Percentiles rank a stretch among this genome's conserved stretches.
These are phyloP conservation scores for Abrus pulchellus DNA, from an alignment of 306 rosid species.

Conservation along the genomic window DNA sequence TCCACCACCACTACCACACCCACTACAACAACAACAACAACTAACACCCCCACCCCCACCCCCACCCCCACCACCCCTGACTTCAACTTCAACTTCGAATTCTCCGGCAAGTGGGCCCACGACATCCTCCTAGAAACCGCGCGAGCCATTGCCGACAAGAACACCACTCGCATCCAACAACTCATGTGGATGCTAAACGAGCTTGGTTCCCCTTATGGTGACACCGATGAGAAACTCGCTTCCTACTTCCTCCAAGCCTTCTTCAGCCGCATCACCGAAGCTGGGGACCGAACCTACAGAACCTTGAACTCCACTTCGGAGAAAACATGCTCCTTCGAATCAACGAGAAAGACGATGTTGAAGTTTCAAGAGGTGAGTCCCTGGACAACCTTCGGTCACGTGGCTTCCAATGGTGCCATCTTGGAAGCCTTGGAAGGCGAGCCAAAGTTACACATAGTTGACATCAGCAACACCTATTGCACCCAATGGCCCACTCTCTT, in stretches of 20 bases:
- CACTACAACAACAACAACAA: constrained; percentile 42
- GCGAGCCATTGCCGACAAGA: constrained; percentile 76
- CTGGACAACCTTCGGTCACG: constrained; percentile 96
- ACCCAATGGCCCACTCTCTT: constrained; percentile 98
- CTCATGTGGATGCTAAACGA: constrained; percentile 99
- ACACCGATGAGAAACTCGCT: constrained; percentile 80
- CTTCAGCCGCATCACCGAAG: constrained; percentile 77
- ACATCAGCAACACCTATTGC: constrained; percentile 88
- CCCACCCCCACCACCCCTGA: constrained; percentile 51
- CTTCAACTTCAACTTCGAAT: constrained; percentile 61
- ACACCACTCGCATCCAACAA: constrained; percentile 69
- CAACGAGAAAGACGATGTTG: constrained; percentile 73
- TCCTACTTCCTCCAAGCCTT: constrained; percentile 86
- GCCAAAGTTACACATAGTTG: constrained; percentile 76
- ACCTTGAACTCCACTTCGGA: constrained; percentile 74
- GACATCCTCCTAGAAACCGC: constrained; percentile 77
- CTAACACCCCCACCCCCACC: constrained; percentile 50
- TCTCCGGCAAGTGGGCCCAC: constrained; percentile 78
- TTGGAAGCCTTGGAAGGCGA: constrained; percentile 90
- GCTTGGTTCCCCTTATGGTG: constrained; percentile 87
- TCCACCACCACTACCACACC: constrained; percentile 44
- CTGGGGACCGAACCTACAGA: constrained; percentile 76
- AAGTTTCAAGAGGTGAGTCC: constrained; percentile 95
- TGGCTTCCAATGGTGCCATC: constrained; percentile 90
- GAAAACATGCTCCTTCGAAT: constrained; percentile 81